Evolutionary conservation across 2,329 filamentous ascomycete species (phyloP).

Genomic region (Fusarium foetens): DNA sequence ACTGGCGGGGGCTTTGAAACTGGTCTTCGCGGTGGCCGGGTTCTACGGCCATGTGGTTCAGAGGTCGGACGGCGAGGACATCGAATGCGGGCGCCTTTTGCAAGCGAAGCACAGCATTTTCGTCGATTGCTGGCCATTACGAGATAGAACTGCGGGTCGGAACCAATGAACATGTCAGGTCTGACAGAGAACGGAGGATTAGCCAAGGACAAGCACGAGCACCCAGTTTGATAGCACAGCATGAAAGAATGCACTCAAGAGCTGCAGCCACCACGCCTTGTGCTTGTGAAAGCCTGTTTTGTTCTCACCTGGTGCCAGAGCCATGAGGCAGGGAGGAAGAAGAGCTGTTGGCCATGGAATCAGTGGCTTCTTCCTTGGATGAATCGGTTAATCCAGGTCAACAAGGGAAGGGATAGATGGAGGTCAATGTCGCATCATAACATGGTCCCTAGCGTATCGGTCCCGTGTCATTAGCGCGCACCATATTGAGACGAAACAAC

Average conservation of each 20-base stretch:
- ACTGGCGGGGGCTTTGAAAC: neutral
- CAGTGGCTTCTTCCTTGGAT: conserved; percentile 21
- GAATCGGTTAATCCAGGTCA: neutral
- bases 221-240: conserved; percentile 27
- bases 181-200: conserved; percentile 16
- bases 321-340: neutral
- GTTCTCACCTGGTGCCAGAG: neutral
- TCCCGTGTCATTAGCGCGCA: conserved; percentile 31
- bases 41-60: conserved; percentile 31
- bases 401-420: conserved; percentile 20
- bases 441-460: conserved; percentile 29
- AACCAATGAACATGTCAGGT: conserved; percentile 31
- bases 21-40: conserved; percentile 23
- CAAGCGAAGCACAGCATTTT: conserved; percentile 32
- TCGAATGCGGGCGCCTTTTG: conserved; percentile 15
- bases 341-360: neutral
- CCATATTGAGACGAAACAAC: conserved; percentile 20
- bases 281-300: conserved; percentile 41
- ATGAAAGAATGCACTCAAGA: conserved; percentile 24
- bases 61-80: conserved; percentile 8
- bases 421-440: conserved; percentile 2
- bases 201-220: conserved; percentile 17
- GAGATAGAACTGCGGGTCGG: conserved; percentile 25
- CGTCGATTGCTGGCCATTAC: conserved; percentile 24
- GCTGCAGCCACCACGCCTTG: conserved; percentile 33